Base-by-base conservation (phyloP, 2,329 filamentous ascomycete species). In the Fusarium subglutinans region DNA sequence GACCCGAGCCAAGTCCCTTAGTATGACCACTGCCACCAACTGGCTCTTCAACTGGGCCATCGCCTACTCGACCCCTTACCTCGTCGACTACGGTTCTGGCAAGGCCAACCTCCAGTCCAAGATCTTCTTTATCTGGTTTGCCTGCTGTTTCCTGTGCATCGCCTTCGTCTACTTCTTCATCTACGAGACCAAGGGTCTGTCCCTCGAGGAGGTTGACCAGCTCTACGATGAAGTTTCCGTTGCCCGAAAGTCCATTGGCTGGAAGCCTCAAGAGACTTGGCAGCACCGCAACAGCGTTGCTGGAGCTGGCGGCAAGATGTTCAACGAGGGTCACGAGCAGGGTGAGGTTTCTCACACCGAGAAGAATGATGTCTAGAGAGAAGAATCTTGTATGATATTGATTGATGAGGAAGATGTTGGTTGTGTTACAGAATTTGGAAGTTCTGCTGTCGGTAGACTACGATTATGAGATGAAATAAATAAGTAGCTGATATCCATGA, bases 131-230 rank as follows among this genome's bases (percentile, higher is more conserved):
- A 87, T 94, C 80, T 95, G 92, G 92, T 92, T 92, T 71, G 90
- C 82, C 12, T 88, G 88, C 77, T 94, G 92, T 84, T 91, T 93
- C 80, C 71, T 92, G 60, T 92, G 90, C 81, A 92, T 94, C 71
- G 84, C 90, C 22, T 94, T 94, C 79, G 92, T 93, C 22, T 93
- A 89, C 80, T 92, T 92, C 81, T 90, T 91, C 84, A 90, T 97
- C 79, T 96, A 96, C 80, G 94, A 96, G 86, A 97, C 94, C 67
- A 97, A 97, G 87, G 93, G 93, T 24, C 87, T 95, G 20, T 90
- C 90, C 1, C 89, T 97, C 30, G 94, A 97, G 82, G 90, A 97
- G 83, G 91, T 97, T 65, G 94, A 97, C 79, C 90, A 94, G 84
- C 83, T 96, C 55, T 96, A 95, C 81, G 84, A 83, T 30, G 92